A percentile compares a stretch with the other conserved stretches of the same genome.
Evolutionary conservation across 768 basidiomycete species (phyloP).

Genomic region (Xerocomellus dryophilus): DNA sequence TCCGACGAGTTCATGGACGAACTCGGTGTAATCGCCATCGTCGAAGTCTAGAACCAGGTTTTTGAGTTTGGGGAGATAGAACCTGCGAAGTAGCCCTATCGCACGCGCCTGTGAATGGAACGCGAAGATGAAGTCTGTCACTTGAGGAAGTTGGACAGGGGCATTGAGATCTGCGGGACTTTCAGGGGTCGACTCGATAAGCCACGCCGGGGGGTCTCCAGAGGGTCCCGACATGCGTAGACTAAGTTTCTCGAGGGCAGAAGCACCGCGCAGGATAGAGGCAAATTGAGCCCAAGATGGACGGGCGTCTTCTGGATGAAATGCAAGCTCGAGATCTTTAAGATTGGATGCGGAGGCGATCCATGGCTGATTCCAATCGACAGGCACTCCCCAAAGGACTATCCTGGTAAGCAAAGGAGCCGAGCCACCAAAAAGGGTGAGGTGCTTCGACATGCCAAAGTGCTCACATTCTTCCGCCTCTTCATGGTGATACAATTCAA

Average conservation of each 20-base stretch:
- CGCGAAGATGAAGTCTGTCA: constrained; percentile 43
- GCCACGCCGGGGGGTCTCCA: constrained; percentile 39
- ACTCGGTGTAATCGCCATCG: constrained; percentile 48
- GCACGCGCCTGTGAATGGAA: constrained; percentile 49
- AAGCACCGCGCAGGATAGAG: constrained; percentile 50
- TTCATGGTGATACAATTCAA: constrained; percentile 53
- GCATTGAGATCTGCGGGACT: constrained; percentile 27
- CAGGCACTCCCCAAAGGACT: constrained; percentile 66
- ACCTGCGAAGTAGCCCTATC: constrained; percentile 19
- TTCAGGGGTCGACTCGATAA: constrained; percentile 13
- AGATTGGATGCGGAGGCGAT: constrained; percentile 31
- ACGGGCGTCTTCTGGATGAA: constrained; percentile 60
- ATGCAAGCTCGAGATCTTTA: constrained; percentile 55
- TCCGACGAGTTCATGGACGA: constrained; percentile 43
- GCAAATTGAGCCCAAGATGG: constrained; percentile 55
- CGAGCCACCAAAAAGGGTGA: constrained; percentile 52
- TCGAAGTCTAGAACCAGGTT: constrained; percentile 51
- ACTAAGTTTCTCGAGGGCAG: constrained; percentile 50
- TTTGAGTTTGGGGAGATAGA: constrained; percentile 36
- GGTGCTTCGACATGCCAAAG: constrained; percentile 34
- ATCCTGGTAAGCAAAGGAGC: constrained; percentile 48
- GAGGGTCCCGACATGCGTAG: constrained; percentile 59
- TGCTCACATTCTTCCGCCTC: constrained; percentile 36
- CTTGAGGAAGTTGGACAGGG: constrained; percentile 28
- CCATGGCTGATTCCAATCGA: constrained; percentile 57